Conservation (phyloP, 768 basidiomycete genomes). For the Pholiota molesta region DNA sequence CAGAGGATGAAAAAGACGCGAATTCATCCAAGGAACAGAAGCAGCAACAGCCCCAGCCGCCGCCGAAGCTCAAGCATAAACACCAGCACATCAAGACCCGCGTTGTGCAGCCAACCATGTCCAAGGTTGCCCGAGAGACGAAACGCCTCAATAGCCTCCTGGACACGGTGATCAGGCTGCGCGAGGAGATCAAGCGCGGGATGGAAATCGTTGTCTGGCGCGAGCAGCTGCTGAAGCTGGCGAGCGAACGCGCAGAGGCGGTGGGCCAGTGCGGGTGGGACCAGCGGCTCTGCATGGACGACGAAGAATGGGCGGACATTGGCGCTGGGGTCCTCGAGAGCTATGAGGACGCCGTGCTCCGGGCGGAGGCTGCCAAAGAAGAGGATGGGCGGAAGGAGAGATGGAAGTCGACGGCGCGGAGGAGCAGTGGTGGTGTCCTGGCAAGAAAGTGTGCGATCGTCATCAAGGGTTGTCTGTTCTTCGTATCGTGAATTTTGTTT, state of each 20-base stretch:
- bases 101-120: constrained; percentile 36
- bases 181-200: constrained; percentile 67
- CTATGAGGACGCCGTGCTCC: constrained; percentile 52
- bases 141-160: constrained; percentile 55
- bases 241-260: constrained; percentile 65
- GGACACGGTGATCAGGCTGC: constrained; percentile 57
- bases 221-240: constrained; percentile 68
- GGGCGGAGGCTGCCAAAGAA: constrained; percentile 36
- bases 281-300: constrained; percentile 80
- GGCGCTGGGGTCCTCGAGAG: constrained; percentile 69
- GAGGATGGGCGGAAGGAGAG: constrained; percentile 38
- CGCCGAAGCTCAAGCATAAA: not conserved
- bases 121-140: constrained; percentile 59
- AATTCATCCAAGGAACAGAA: constrained; percentile 4
- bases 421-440: constrained; percentile 80
- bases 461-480: constrained; percentile 63
- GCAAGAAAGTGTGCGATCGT: constrained; percentile 74
- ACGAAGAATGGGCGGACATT: constrained; percentile 76
- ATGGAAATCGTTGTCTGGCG: constrained; percentile 74
- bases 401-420: constrained; percentile 47
- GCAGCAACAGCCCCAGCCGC: constrained; percentile 10
- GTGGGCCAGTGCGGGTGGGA: constrained; percentile 87
- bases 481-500: not conserved
- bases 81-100: constrained; percentile 16
- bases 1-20: not conserved